Base-by-base conservation (phyloP, 495 filamentous ascomycete genomes). In the Penicillium tannophilum region DNA sequence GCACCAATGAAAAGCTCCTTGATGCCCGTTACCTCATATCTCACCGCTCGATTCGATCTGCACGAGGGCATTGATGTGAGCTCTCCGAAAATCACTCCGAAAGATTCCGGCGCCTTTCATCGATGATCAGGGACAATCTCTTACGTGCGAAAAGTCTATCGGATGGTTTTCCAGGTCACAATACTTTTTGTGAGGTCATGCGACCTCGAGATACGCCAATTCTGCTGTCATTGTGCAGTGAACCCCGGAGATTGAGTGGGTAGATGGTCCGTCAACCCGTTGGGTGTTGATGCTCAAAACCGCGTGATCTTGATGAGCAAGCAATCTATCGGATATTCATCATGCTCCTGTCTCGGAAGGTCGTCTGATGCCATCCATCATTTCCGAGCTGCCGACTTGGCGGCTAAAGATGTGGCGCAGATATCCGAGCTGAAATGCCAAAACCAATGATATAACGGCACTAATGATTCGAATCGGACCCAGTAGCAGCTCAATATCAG, bases 381-480 rank as follows among this genome's bases (percentile, higher is more conserved):
- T 36, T 28, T 28, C 28, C 28, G 28, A 28, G 4, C 28, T 28
- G 28, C 28, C 28, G 28, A 28, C 1, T 28, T 7, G 20, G 20
- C 28, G 6, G 6, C 28, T 4, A 28, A 3, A 28, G 28, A 28
- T 14, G 57, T 60, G 61, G 61, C 53, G 61, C 52, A 47, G 49
- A 47, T 55, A 20, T 39, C 54, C 36, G 42, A 54, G 61, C 57
- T 56, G 54, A 60, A 17, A 26, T 46, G 3, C 41, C 39, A 41
- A n/a, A 17, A 6, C 14, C 39, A 41, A 41, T 41, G 4, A 17
- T 17, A 41, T 41, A 11, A 0, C n/a, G 39, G 39, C 4, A 41
- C 39, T n/a, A 0, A 17, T 41, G 19, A 20, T n/a, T 24, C 43
- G 19, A 7, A 10, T 46, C 11, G 19, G 10, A 44, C n/a, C 16